Percentiles rank a stretch among this genome's conserved stretches.
phyloP scores from a whole-genome alignment of 2,329 filamentous ascomycete genomes.

The Ilyonectria robusta region DNA sequence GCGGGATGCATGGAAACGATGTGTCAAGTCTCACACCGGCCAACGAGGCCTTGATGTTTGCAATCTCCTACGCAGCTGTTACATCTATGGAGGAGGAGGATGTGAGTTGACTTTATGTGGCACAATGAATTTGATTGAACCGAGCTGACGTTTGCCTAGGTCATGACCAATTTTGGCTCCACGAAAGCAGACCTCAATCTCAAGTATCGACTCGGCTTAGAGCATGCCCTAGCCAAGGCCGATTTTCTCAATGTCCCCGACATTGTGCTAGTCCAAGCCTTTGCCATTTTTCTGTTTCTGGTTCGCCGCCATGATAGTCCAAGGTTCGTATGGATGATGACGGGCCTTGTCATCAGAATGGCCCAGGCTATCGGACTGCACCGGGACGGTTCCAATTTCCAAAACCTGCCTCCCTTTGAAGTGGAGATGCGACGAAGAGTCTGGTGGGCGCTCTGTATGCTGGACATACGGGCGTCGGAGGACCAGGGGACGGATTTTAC shows the following conservation, averaged over 20 bases:
- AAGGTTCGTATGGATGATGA: conserved; percentile 74
- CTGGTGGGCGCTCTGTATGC: conserved; percentile 73
- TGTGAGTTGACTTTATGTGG: conserved; percentile 50
- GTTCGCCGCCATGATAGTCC: conserved; percentile 67
- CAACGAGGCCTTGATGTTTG: conserved; percentile 68
- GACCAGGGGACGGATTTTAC: conserved; percentile 69
- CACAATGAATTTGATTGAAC: not conserved
- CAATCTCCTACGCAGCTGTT: conserved; percentile 70
- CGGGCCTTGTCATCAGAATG: conserved; percentile 72
- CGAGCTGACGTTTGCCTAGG: conserved; percentile 52
- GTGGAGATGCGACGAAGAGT: conserved; percentile 73
- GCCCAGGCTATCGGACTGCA: conserved; percentile 69
- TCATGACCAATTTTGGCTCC: conserved; percentile 63
- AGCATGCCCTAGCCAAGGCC: conserved; percentile 73
- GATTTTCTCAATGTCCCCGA: conserved; percentile 73
- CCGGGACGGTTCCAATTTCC: conserved; percentile 68
- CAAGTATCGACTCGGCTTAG: conserved; percentile 68
- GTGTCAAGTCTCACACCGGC: conserved; percentile 54
- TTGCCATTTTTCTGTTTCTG: conserved; percentile 70
- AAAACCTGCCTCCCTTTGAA: conserved; percentile 70
- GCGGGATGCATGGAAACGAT: conserved; percentile 52
- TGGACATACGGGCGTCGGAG: conserved; percentile 73
- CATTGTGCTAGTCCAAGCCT: conserved; percentile 72
- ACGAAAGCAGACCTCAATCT: conserved; percentile 61
- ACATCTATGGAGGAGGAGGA: conserved; percentile 71